Evolutionary conservation across 768 basidiomycete species (phyloP), one percentile per base, ranked within the genome.

Genomic region (Suillus brevipes): DNA sequence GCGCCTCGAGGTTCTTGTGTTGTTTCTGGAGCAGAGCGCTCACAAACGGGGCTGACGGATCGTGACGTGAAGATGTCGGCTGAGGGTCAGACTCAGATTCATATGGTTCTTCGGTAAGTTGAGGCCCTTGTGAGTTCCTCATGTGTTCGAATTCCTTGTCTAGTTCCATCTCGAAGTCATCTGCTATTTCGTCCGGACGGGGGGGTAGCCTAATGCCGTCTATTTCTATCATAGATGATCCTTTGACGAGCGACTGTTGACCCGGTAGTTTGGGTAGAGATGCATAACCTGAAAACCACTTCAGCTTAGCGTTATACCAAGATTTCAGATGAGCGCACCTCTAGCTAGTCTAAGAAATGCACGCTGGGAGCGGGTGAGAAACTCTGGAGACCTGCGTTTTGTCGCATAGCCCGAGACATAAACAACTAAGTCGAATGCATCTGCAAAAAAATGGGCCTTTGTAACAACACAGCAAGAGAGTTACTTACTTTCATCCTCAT

Each of bases 381-480:
- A 78, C 61, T 88, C 88, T 3, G 85, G 81, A 1, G 85, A 80
- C 50, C 86, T 83, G 50, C 85, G 79, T 57, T 81, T 85, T 18
- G 87, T 82, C 0, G 90, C 92, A 68, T 87, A 93, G 0, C 94
- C 95, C 16, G 92, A 91, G 9, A 94, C 80, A 56, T 87, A 89
- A 0, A 94, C 78, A 50, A 90, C 87, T 4, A 95, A 75, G 60
- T 89, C 86, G 68, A 93, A 95, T 4, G 86, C 76, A 50, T 78
- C 87, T 85, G 62, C 14, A 50, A 20, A 40, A 31, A 16, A 47
- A 1, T 2, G 12, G 5, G 25, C 37, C 31, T 31, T 31, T 31
- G 31, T 31, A 31, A 31, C 4, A 14, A 5, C 5, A 18, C 20
- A 28, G 43, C 5, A 49, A 20, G 42, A 31, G 12, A 59, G 7